Evolutionary conservation across 371 early-diverging fungal genomes (phyloP), one percentile per base, ranked within the genome.

Genomic region (Zopfochytrium polystomum): DNA sequence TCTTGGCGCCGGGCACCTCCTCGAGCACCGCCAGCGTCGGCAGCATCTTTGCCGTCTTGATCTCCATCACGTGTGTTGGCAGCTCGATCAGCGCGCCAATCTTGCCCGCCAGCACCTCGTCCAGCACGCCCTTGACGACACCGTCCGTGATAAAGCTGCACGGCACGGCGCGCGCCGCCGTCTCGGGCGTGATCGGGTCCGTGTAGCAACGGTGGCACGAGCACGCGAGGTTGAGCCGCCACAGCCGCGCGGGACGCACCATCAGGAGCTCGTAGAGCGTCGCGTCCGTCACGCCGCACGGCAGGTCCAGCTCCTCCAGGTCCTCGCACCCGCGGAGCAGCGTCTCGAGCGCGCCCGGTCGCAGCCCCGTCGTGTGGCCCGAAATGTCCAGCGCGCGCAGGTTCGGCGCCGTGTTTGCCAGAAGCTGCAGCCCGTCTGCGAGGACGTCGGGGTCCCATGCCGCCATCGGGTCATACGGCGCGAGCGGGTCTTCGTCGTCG

Each of bases 121-220:
- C 66, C 9, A 66, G 20, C 32, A 66, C 35, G 5, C 61, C 66
- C 27, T 46, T 31, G 0, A 66, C 60, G 20, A 66, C 56, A 13
- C 42, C 58, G 26, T 66, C 66, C 18, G 66, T 66, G 23, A 66
- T 26, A 20, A 55, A 50, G 42, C 66, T 66, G 55, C 66, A 66
- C 0, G 66, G 61, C 1, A 49, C 0, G 6, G 55, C 62, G 1
- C 9, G 1, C 18, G 20, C 48, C 7, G 45, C 62, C 23, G 43
- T 54, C 5, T 13, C 0, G 3, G 56, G 44, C 3, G 54, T 61
- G 20, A 61, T 23, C 9, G 56, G 63, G 51, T 62, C 51, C 22
- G 11, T 6, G 25, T 62, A 44, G 18, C 38, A 34, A 43, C 52
- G 48, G 51, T 56, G 47, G 32, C 66, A 66, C 1, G 38, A 51